Evolutionary conservation across 176 grass and related monocot species (phyloP).

Genomic region (Leersia perrieri): DNA sequence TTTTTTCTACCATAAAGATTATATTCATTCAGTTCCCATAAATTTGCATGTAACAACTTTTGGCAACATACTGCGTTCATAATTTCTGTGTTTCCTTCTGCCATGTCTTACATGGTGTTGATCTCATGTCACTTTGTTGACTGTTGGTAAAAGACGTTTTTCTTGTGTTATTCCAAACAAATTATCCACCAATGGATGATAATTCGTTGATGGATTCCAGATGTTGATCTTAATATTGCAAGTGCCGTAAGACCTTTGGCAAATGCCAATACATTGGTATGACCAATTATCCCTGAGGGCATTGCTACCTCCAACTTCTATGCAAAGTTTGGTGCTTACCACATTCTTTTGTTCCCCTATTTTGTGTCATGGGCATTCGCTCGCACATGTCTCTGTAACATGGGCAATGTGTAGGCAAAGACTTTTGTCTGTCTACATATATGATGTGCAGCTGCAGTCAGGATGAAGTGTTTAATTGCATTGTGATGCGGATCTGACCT

Average conservation of each 20-base stretch:
- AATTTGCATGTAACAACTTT: background rate
- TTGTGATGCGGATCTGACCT: background rate
- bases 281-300: background rate
- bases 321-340: background rate
- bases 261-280: background rate
- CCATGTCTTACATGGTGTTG: background rate
- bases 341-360: background rate
- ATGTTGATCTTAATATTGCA: background rate
- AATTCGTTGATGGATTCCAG: background rate
- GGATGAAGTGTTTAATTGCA: background rate
- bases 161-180: background rate
- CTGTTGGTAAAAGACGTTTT: background rate
- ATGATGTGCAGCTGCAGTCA: background rate
- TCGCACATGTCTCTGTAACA: background rate
- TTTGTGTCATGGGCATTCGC: background rate
- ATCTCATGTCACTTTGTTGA: background rate
- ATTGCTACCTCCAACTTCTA: background rate
- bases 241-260: background rate
- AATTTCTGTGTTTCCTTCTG: background rate
- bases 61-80: background rate
- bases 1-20: background rate
- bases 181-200: background rate
- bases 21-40: background rate
- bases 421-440: background rate
- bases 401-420: background rate